These are phyloP conservation scores for Discostella pseudostelligera DNA, from an alignment of 108 stramenopile genomes.

Conservation along the genomic window DNA sequence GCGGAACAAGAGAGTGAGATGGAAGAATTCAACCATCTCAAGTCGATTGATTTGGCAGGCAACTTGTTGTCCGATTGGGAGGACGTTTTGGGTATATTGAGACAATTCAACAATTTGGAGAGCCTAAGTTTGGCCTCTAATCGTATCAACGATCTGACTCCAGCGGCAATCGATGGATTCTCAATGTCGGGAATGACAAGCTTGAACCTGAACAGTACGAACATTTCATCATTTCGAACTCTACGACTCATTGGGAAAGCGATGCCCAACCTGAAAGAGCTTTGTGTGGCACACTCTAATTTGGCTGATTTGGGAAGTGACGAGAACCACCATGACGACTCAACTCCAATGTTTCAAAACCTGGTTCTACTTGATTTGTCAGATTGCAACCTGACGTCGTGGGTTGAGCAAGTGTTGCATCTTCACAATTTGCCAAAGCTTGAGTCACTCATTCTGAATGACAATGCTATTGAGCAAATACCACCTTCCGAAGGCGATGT, in stretches of 20 bases:
- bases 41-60: conserved; percentile 79
- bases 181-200: conserved; percentile 29
- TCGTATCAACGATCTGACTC: conserved; percentile 58
- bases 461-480: conserved; percentile 62
- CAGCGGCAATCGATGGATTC: conserved; percentile 11
- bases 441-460: conserved; percentile 76
- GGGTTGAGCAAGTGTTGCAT: conserved; percentile 56
- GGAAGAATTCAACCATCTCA: conserved; percentile 53
- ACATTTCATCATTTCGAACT: conserved; percentile 57
- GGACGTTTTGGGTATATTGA: conserved; percentile 51
- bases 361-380: conserved; percentile 71
- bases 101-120: conserved; percentile 60
- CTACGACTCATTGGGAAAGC: conserved; percentile 45
- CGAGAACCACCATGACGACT: neutral
- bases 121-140: conserved; percentile 72
- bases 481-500: conserved; percentile 13
- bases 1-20: conserved; percentile 34
- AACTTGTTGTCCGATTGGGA: conserved; percentile 74
- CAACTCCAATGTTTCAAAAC: conserved; percentile 42
- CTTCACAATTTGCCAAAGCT: conserved; percentile 56
- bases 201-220: conserved; percentile 69
- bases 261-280: conserved; percentile 74
- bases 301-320: conserved; percentile 48
- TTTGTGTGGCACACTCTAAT: conserved; percentile 70
- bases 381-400: conserved; percentile 61